phyloP scores from a whole-genome alignment of 495 filamentous ascomycete genomes.

The Cenococcum geophilum region DNA sequence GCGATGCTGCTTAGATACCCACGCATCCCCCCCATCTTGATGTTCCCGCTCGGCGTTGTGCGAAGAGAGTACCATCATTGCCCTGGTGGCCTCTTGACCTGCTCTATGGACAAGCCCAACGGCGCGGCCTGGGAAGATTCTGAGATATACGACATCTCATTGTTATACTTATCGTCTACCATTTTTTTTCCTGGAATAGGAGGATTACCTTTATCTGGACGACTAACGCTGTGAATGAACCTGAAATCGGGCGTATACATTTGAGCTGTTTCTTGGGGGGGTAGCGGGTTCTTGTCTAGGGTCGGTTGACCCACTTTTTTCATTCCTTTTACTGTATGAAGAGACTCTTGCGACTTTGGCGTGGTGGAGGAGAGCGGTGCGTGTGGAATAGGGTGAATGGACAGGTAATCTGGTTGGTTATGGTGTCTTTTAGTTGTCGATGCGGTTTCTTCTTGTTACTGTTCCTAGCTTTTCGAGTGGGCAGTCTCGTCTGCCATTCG shows the following conservation, averaged over 20 bases:
- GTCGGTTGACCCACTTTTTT: background rate
- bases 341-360: background rate
- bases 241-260: background rate
- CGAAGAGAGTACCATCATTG: constrained; percentile 18
- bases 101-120: background rate
- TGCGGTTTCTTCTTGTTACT: background rate
- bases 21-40: background rate
- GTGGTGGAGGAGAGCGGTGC: background rate
- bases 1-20: background rate
- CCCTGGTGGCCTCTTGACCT: constrained; percentile 16
- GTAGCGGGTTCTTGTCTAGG: background rate
- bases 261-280: background rate
- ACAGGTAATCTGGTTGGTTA: background rate
- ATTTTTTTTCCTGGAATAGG: background rate
- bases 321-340: background rate
- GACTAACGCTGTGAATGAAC: constrained; percentile 1
- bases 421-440: background rate
- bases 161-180: background rate
- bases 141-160: background rate
- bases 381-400: background rate
- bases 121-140: background rate
- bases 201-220: background rate
- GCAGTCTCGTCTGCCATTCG: background rate
- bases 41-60: constrained; percentile 15
- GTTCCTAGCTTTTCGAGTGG: background rate